Conservation (phyloP, 768 basidiomycete genomes). For the Mycena crocata region DNA sequence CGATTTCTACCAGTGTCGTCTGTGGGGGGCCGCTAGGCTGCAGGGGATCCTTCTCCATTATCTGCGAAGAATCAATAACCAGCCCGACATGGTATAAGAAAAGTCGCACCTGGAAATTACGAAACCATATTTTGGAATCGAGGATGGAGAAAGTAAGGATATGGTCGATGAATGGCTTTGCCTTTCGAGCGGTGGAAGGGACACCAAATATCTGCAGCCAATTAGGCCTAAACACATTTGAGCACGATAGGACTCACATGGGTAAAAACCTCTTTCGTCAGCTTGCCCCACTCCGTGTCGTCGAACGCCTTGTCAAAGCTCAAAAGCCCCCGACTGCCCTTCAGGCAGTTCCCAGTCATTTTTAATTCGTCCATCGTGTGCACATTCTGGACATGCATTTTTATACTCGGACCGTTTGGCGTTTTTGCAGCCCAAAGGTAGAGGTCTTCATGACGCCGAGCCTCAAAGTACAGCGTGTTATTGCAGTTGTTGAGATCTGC, state of each 20-base stretch:
- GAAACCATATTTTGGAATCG: slow-evolving; percentile 98
- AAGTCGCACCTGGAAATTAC: slow-evolving; percentile 92
- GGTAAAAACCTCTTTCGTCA: slow-evolving; percentile 94
- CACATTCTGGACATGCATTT: slow-evolving; percentile 97
- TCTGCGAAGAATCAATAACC: slow-evolving; percentile 60
- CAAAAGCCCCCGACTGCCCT: slow-evolving; percentile 91
- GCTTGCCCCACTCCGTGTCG: slow-evolving; percentile 83
- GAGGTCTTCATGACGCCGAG: slow-evolving; percentile 93
- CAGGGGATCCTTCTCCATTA: slow-evolving; percentile 92
- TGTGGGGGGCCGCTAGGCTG: slow-evolving; percentile 88
- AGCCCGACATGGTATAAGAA: not conserved
- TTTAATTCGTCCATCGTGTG: slow-evolving; percentile 99
- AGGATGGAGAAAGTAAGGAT: slow-evolving; percentile 95
- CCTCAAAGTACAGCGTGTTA: slow-evolving; percentile 97
- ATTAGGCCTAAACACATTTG: too few relatives aligned
- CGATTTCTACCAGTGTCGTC: slow-evolving; percentile 94
- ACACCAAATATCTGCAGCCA: slow-evolving; percentile 90
- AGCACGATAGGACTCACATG: slow-evolving; percentile 88
- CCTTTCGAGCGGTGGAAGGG: slow-evolving; percentile 87
- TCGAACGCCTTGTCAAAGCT: slow-evolving; percentile 95
- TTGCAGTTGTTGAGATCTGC: slow-evolving; percentile 98
- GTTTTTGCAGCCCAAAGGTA: slow-evolving; percentile 98
- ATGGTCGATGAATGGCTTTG: slow-evolving; percentile 98
- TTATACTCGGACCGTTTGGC: slow-evolving; percentile 97
- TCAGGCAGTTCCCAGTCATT: slow-evolving; percentile 99